Evolutionary conservation across 1,139 yeast species (phyloP), one percentile per base, ranked within the genome.

Genomic region (Diutina mesorugosa): DNA sequence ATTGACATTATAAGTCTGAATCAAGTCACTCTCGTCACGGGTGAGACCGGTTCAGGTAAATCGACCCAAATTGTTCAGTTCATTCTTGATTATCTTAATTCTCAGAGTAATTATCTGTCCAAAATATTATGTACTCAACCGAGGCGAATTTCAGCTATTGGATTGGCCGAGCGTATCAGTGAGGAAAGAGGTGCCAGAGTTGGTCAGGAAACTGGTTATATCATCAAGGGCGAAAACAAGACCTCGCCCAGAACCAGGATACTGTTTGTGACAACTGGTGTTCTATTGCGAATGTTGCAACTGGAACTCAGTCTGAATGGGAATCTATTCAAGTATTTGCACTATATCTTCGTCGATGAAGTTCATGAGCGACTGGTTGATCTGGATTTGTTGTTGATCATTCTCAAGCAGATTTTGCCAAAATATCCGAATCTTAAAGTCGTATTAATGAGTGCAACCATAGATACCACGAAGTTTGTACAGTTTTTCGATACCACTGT

Each of bases 21-120:
- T 63, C 82, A 81, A 60, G 87, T 90, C 2, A 83, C 89, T 3
- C 71, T 93, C 48, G 80, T 93, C 46, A 93, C 98, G 1, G 99
- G 98, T 67, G 99, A 93, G 68, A 93, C 99, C 0, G 99, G 99
- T 62, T 90, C 97, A 0, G 97, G 97, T 61, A 90, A 90, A 66
- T 88, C 96, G 0, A 90, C 97, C 0, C 97, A 90, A 66, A 83
- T 90, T 14, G 97, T 90, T 2, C 99, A 93, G 67, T 93, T 90
- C 63, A 73, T 93, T 18, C 71, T 91, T 41, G 98, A 93, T 66
- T 74, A 83, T 52, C 65, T 86, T 59, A 70, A 74, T 55, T 51
- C 65, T 0, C 65, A 68, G 18, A 79, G 79, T 0, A 78, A 83
- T 58, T 78, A 71, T 59, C 65, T 69, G 21, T 79, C 87, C 10